phyloP scores from a whole-genome alignment of 2,329 filamentous ascomycete genomes.

The Neofusicoccum sp. region DNA sequence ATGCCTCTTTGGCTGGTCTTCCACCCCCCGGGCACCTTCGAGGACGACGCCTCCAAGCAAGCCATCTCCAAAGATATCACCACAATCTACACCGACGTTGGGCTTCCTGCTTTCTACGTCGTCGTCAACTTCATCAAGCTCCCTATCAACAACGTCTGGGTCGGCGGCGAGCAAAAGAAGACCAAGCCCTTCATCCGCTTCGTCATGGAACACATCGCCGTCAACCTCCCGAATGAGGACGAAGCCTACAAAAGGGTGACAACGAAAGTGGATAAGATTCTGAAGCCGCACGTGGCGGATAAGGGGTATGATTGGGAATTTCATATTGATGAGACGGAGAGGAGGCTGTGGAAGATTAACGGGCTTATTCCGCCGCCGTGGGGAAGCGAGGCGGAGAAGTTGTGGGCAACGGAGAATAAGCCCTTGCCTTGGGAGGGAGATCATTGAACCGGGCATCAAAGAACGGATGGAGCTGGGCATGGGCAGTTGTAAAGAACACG shows the following conservation, averaged over 20 bases:
- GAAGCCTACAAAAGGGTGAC: not conserved
- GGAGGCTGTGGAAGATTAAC: conserved; percentile 48
- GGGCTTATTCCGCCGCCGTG: conserved; percentile 43
- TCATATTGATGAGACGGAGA: conserved; percentile 46
- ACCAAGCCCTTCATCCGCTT: not conserved
- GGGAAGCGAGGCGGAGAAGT: conserved; percentile 30
- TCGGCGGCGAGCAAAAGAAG: conserved; percentile 31
- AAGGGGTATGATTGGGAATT: conserved; percentile 49
- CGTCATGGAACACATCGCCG: not conserved
- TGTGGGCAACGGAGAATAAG: conserved; percentile 33
- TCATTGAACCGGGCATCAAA: too few species aligned
- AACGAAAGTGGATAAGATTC: conserved; percentile 29
- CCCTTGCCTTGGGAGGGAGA: too few species aligned
- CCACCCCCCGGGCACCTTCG: conserved; percentile 34
- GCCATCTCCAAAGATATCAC: conserved; percentile 42
- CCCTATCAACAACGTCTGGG: conserved; percentile 30
- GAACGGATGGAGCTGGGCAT: too few species aligned
- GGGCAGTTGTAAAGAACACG: too few species aligned
- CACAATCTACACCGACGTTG: conserved; percentile 41
- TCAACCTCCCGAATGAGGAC: not conserved
- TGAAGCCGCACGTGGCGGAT: conserved; percentile 44
- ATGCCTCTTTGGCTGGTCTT: conserved; percentile 51
- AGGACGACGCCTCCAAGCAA: not conserved
- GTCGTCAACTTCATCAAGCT: conserved; percentile 44
- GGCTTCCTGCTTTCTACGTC: conserved; percentile 49